Conservation (phyloP, 192 early-diverging fungal genomes). For the Obelidium mucronatum region DNA sequence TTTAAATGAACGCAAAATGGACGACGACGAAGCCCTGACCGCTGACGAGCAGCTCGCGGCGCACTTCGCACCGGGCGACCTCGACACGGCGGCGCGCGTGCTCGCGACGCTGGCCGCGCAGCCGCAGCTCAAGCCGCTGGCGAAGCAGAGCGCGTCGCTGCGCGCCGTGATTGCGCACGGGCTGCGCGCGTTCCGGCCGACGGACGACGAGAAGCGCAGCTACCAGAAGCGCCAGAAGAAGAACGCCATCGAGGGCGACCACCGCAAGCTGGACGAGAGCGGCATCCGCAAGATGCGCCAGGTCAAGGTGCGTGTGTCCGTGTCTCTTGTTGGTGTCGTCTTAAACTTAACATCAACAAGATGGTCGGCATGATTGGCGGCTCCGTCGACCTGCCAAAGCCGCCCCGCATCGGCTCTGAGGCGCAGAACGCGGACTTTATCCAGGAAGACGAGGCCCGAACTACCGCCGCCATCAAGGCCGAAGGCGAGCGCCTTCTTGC, state of each 20-base stretch:
- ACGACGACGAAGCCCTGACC: not conserved
- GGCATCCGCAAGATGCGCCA: slow-evolving; percentile 53
- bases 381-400: slow-evolving; percentile 42
- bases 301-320: slow-evolving; percentile 17
- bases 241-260: slow-evolving; percentile 43
- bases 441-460: slow-evolving; percentile 41
- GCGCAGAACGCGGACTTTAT: slow-evolving; percentile 45
- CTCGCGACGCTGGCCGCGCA: slow-evolving; percentile 47
- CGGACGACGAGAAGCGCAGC: slow-evolving; percentile 40
- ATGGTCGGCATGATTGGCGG: slow-evolving; percentile 56
- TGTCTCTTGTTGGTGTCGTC: not conserved
- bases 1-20: no score
- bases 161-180: slow-evolving; percentile 37
- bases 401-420: slow-evolving; percentile 40
- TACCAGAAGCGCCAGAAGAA: slow-evolving; percentile 27
- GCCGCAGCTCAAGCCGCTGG: slow-evolving; percentile 46
- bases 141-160: slow-evolving; percentile 33
- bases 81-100: slow-evolving; percentile 43
- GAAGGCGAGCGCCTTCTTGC: not conserved
- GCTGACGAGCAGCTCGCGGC: not conserved
- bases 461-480: slow-evolving; percentile 6
- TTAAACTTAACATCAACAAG: not conserved
- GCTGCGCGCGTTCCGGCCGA: slow-evolving; percentile 34
- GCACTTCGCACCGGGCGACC: slow-evolving; percentile 39
- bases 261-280: slow-evolving; percentile 34